Evolutionary conservation across 2,329 filamentous ascomycete species (phyloP).

Genomic region (Cytospora piceicola): DNA sequence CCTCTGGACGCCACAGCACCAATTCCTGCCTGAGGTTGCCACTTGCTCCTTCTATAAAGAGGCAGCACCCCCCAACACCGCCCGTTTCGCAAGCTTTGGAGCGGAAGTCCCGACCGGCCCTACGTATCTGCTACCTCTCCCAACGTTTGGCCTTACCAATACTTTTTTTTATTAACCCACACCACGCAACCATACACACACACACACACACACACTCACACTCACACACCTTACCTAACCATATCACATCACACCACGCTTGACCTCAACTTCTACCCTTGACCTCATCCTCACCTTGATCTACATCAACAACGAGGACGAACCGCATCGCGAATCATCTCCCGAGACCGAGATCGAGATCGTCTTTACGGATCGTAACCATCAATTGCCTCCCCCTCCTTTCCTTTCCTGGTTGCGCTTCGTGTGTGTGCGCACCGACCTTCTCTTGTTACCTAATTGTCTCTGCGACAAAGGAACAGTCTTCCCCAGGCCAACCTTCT

Average conservation of each 20-base stretch:
- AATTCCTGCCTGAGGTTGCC: conserved; percentile 41
- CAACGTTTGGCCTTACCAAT: conserved; percentile 48
- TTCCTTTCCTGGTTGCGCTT: conserved; percentile 22
- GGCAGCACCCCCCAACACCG: conserved; percentile 51
- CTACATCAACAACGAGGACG: conserved; percentile 9
- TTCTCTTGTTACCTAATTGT: conserved; percentile 18
- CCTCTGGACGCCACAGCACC: conserved; percentile 42
- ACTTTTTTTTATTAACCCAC: conserved; percentile 39
- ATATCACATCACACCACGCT: not conserved
- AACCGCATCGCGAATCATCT: conserved; percentile 14
- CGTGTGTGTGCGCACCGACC: conserved; percentile 25
- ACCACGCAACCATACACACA: conserved; percentile 39
- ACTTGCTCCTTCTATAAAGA: conserved; percentile 28
- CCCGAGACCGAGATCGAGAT: not conserved
- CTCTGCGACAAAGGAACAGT: conserved; percentile 16
- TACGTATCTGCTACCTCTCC: conserved; percentile 50
- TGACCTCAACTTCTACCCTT: no score
- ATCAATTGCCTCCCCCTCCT: conserved; percentile 2
- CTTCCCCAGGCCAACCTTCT: conserved; percentile 14
- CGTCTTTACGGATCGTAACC: conserved; percentile 1
- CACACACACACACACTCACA: conserved; percentile 34
- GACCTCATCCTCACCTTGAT: not conserved
- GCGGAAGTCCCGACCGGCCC: conserved; percentile 61
- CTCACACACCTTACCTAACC: conserved; percentile 31
- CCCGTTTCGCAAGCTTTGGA: conserved; percentile 53